Conservation (phyloP, 2,329 filamentous ascomycete species). For the Colletotrichum neosansevieriae region DNA sequence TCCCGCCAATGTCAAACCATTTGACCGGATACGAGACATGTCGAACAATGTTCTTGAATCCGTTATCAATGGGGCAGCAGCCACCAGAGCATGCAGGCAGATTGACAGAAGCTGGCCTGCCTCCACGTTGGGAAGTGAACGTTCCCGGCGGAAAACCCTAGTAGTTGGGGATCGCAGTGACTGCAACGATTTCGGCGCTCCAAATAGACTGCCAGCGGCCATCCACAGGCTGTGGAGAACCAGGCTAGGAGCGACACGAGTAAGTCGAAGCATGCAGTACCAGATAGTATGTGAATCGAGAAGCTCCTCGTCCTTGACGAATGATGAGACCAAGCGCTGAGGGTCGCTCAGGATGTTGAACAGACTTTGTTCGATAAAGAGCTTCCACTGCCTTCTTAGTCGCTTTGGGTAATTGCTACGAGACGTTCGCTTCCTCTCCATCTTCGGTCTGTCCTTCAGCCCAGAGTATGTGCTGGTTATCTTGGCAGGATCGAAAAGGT, state of each 20-base stretch:
- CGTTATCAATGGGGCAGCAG: constrained; percentile 64
- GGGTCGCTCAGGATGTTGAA: constrained; percentile 74
- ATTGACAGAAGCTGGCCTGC: constrained; percentile 68
- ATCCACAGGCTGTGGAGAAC: constrained; percentile 76
- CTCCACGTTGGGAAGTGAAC: constrained; percentile 59
- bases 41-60: constrained; percentile 65
- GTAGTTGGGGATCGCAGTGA: constrained; percentile 53
- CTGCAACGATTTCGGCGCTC: constrained; percentile 61
- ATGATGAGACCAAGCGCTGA: constrained; percentile 66
- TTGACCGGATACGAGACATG: constrained; percentile 70
- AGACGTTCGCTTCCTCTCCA: constrained; percentile 50
- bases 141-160: constrained; percentile 52
- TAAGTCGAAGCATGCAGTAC: constrained; percentile 73
- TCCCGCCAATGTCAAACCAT: constrained; percentile 62
- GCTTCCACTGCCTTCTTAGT: constrained; percentile 64
- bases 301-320: constrained; percentile 63
- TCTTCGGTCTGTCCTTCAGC: constrained; percentile 40
- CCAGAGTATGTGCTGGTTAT: constrained; percentile 33
- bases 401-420: constrained; percentile 45
- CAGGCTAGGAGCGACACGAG: constrained; percentile 66
- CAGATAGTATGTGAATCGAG: constrained; percentile 72
- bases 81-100: constrained; percentile 72
- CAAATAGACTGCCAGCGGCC: constrained; percentile 68
- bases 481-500: constrained; percentile 55
- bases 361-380: constrained; percentile 73